A percentile compares a stretch with the other conserved stretches of the same genome.
Evolutionary conservation across 2,329 filamentous ascomycete genomes (phyloP).

Genomic region (Colletotrichum paranaense): DNA sequence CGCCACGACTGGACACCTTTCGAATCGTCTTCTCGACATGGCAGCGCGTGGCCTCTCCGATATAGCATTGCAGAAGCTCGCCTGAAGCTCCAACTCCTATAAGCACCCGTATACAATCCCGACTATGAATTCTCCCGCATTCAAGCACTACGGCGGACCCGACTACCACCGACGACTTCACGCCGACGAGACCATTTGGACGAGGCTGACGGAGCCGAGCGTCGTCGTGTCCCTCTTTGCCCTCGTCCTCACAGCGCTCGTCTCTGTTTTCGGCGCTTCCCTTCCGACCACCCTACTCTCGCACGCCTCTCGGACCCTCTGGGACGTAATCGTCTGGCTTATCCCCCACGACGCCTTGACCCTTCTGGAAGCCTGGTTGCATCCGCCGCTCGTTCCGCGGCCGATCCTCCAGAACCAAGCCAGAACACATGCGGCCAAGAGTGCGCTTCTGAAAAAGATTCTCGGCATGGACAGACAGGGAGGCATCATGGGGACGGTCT

Average conservation of each 20-base stretch:
- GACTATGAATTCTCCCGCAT: conserved; percentile 35
- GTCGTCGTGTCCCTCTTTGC: conserved; percentile 48
- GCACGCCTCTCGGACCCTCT: conserved; percentile 58
- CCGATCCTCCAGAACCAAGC: conserved; percentile 51
- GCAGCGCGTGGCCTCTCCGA: conserved; percentile 17
- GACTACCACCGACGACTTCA: conserved; percentile 29
- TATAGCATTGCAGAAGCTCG: conserved; percentile 23
- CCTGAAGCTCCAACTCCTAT: conserved; percentile 22
- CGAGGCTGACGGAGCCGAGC: conserved; percentile 48
- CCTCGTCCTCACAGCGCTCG: conserved; percentile 46
- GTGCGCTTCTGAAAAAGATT: conserved; percentile 71
- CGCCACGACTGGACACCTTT: conserved; percentile 12
- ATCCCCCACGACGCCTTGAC: conserved; percentile 69
- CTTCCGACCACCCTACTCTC: conserved; percentile 43
- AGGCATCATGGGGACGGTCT: conserved; percentile 66
- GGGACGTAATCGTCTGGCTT: conserved; percentile 69
- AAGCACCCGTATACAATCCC: background rate
- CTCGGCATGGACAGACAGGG: conserved; percentile 67
- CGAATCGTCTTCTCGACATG: conserved; percentile 24
- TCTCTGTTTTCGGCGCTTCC: conserved; percentile 48
- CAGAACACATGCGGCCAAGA: conserved; percentile 68
- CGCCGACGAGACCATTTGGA: conserved; percentile 38
- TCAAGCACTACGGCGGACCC: conserved; percentile 30
- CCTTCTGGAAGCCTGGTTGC: conserved; percentile 66
- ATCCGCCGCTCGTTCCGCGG: conserved; percentile 55